Evolutionary conservation across 768 basidiomycete genomes (phyloP).

Genomic region (Trametes coccinea): DNA sequence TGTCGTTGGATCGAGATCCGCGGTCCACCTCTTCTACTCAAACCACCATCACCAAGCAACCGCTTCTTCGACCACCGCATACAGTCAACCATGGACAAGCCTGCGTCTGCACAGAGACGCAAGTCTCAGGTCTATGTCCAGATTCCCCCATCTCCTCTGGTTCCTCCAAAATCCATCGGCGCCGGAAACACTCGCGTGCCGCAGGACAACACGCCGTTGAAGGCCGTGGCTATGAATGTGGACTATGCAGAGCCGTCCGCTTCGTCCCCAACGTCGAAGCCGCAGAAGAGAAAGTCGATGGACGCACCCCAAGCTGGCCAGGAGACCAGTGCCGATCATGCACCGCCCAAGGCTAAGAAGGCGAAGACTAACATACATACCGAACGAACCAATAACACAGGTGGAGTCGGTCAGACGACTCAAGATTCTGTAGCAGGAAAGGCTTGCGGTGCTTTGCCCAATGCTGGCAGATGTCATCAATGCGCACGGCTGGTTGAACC

Average conservation of each 20-base stretch:
- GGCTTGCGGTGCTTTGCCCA: no score
- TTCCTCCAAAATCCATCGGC: conserved; percentile 1
- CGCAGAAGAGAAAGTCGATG: conserved; percentile 52
- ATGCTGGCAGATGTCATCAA: conserved; percentile 57
- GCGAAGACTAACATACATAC: conserved; percentile 20
- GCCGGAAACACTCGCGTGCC: conserved; percentile 11
- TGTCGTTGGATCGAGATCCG: conserved; percentile 9
- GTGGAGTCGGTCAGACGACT: no score
- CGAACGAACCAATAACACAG: background rate
- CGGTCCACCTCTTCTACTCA: conserved; percentile 27
- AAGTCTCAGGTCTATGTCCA: conserved; percentile 56
- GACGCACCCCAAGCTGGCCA: conserved; percentile 30
- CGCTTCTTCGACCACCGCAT: background rate
- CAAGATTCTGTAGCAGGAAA: no score
- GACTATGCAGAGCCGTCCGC: conserved; percentile 21
- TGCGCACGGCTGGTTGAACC: conserved; percentile 63
- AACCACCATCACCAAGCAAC: conserved; percentile 20
- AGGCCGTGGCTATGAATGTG: conserved; percentile 33
- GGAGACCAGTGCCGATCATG: background rate
- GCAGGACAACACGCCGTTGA: conserved; percentile 30
- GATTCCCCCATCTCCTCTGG: conserved; percentile 52
- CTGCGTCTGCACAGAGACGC: conserved; percentile 9
- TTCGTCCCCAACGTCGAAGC: conserved; percentile 28
- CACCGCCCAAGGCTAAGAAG: conserved; percentile 27
- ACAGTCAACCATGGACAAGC: conserved; percentile 4